Evolutionary conservation across 306 rosid genomes (phyloP), one percentile per base, ranked within the genome.

Genomic region (Lathyrus oleraceus): DNA sequence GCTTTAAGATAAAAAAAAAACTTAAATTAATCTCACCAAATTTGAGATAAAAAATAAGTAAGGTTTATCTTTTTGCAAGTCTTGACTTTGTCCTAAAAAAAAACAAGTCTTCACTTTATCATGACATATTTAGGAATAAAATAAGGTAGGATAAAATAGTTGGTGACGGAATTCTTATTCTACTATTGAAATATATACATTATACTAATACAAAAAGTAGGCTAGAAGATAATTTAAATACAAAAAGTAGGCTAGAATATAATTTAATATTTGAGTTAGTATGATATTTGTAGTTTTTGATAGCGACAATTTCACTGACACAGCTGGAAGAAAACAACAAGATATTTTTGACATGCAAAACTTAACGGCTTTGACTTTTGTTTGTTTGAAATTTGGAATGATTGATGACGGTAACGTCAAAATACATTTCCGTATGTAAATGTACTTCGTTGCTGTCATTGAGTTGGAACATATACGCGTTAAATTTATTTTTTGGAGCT

Each of bases 381-480:
- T 20, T 20, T 2, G 6, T 5, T 3, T 48, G 5, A 9, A 8
- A 43, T 2, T 2, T n/a, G 19, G 10, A 8, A 43, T 12, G 20
- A 15, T 17, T 49, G 27, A 17, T 49, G 57, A 49, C 57, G 27
- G 57, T 49, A 49, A 49, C 27, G 57, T 49, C 57, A 49, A 49
- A 49, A 49, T 19, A 49, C 57, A 17, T 49, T 49, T 49, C 56
- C 56, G 25, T 49, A 49, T 62, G 71, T 5, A 35, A 11, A 38
- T 62, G 61, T 40, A 42, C 52, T 52, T 61, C 9, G 23, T 62
- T 70, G 81, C 76, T 77, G 76, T 77, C 76, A 53, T n/a, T 77
- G 81, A 43, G 72, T 70, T 63, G 76, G 76, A 63, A n/a, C 5
- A 59, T 57, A 32, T 16, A 51, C 0, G 54, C 43, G 38, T 5